Evolutionary conservation across 495 filamentous ascomycete genomes (phyloP), one percentile per base, ranked within the genome.

Genomic region (Xylaria venustula): DNA sequence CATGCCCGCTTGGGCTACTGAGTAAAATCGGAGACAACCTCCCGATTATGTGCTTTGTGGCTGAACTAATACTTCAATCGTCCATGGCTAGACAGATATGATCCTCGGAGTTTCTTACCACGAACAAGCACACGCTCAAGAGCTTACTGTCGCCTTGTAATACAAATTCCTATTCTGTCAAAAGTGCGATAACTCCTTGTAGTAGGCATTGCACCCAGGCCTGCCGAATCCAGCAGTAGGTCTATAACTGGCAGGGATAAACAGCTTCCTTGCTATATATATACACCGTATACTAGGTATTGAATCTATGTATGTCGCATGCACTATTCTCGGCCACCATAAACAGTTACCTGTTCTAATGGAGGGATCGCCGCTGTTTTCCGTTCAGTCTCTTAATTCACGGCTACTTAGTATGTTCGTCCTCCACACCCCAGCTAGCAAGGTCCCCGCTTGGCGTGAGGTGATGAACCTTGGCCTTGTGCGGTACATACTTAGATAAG

Each of bases 111-210:
- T n/a, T n/a, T n/a, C n/a, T 51, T 34, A 34, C n/a, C n/a, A n/a
- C n/a, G n/a, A n/a, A n/a, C n/a, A n/a, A n/a, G n/a, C n/a, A n/a
- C n/a, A n/a, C n/a, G 28, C 50, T 14, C 30, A 40, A 32, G 17
- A 30, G 36, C 51, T 54, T 54, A 54, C 51, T 54, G 51, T 54
- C 51, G 15, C 51, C 23, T 26, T 19, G 22, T 54, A 54, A 54
- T 30, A 36, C 51, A 42, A 28, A 54, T 42, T 41, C 37, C 51
- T 42, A 22, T 37, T 28, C 22, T 54, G 36, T 42, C 51, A 9
- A 26, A 42, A 42, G 23, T 14, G 51, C 34, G 20, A 54, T 42
- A 42, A 15, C 37, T 40, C 25, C 11, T 6, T n/a, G 49, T 52
- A 25, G n/a, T n/a, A n/a, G n/a, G 30, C 11, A 11, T 11, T 34